Conservation (phyloP, 441 rosid genomes). For the Jatropha multifida region DNA sequence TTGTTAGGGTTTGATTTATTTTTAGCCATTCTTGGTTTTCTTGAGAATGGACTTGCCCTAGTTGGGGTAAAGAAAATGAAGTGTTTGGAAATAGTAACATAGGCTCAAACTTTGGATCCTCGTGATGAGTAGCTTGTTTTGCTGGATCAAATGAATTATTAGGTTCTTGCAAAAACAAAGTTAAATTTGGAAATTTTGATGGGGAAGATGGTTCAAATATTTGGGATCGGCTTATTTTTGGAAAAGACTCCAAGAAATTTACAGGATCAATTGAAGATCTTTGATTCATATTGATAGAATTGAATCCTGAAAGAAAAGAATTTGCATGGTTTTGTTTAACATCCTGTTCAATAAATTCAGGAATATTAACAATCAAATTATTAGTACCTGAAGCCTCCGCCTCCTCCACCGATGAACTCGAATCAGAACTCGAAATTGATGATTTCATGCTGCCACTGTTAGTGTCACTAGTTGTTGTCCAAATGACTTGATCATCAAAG, state of each 20-base stretch:
- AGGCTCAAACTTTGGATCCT: constrained; percentile 16
- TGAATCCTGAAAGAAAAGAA: constrained; percentile 35
- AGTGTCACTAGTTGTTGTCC: constrained; percentile 27
- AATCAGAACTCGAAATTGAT: constrained; percentile 31
- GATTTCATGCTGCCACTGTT: constrained; percentile 25
- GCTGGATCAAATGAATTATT: constrained; percentile 22
- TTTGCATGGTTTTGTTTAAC: constrained; percentile 18
- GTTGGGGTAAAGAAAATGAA: constrained; percentile 25
- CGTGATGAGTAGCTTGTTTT: constrained; percentile 25
- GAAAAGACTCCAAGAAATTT: constrained; percentile 60
- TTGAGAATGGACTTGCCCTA: constrained; percentile 26
- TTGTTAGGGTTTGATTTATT: constrained; percentile 37
- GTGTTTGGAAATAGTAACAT: constrained; percentile 27
- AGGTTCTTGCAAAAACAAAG: constrained; percentile 64
- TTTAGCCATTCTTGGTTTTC: constrained; percentile 41
- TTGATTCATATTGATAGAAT: constrained; percentile 25
- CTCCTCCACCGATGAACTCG: constrained; percentile 38
- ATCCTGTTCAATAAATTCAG: constrained; percentile 36
- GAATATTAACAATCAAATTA: constrained; percentile 27
- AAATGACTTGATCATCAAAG: constrained; percentile 41
- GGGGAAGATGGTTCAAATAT: constrained; percentile 42
- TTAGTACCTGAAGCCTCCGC: constrained; percentile 28
- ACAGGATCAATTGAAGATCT: constrained; percentile 40
- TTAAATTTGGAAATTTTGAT: constrained; percentile 49
- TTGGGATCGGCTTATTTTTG: constrained; percentile 23